These are phyloP conservation scores for Nitzschia sp. DNA, from an alignment of 108 stramenopile genomes.

Conservation along the genomic window DNA sequence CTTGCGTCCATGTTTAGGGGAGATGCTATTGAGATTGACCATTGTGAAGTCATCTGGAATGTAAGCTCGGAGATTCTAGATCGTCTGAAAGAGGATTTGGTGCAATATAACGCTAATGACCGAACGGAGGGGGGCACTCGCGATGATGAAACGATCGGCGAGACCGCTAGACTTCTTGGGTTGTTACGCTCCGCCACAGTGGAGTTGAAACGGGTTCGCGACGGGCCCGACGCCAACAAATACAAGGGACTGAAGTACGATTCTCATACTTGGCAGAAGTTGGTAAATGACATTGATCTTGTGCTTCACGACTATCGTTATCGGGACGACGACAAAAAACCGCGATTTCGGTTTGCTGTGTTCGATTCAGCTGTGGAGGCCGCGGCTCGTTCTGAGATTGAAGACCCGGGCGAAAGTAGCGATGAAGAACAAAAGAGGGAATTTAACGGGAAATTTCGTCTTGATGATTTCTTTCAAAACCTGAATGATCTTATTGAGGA, in stretches of 20 bases:
- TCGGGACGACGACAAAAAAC: slow-evolving; percentile 35
- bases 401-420: slow-evolving; percentile 17
- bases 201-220: slow-evolving; percentile 42
- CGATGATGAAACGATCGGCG: slow-evolving; percentile 25
- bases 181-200: slow-evolving; percentile 51
- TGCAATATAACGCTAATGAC: slow-evolving; percentile 10
- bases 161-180: slow-evolving; percentile 52
- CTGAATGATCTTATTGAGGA: slow-evolving; percentile 43
- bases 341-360: slow-evolving; percentile 32
- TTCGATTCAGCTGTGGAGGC: slow-evolving; percentile 39
- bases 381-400: slow-evolving; percentile 12
- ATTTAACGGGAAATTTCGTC: slow-evolving; percentile 36
- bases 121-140: slow-evolving; percentile 13
- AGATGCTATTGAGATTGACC: slow-evolving; percentile 77
- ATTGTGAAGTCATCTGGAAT: slow-evolving; percentile 82
- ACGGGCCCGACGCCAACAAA: slow-evolving; percentile 10
- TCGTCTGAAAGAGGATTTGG: slow-evolving; percentile 47
- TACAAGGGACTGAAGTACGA: not conserved
- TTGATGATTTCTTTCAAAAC: slow-evolving; percentile 37
- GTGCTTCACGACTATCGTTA: slow-evolving; percentile 74
- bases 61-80: slow-evolving; percentile 49
- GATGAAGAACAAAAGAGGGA: slow-evolving; percentile 35
- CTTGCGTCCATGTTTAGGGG: slow-evolving; percentile 55
- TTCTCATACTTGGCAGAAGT: slow-evolving; percentile 40
- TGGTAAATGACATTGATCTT: slow-evolving; percentile 64